Evolutionary conservation across 2,329 filamentous ascomycete species (phyloP).

Genomic region (Fusarium anguioides): DNA sequence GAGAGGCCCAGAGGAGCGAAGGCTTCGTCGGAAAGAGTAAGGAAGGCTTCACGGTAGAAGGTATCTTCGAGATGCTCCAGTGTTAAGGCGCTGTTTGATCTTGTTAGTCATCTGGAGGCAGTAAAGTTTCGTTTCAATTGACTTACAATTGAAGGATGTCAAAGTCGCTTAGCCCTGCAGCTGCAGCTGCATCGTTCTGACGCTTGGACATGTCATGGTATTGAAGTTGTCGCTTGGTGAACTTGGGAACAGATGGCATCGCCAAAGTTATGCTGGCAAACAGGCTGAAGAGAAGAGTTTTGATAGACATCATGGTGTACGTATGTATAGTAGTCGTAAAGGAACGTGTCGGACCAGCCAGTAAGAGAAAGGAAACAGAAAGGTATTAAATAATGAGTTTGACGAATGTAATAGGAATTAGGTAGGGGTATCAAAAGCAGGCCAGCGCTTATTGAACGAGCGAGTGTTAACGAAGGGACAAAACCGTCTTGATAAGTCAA

Average conservation of each 20-base stretch:
- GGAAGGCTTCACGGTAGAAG: slow-evolving; percentile 79
- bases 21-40: slow-evolving; percentile 71
- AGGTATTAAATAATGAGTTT: slow-evolving; percentile 23
- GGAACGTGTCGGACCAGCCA: slow-evolving; percentile 41
- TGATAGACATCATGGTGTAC: slow-evolving; percentile 52
- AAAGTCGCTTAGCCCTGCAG: slow-evolving; percentile 61
- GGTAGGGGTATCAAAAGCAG: slow-evolving; percentile 38
- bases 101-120: background rate
- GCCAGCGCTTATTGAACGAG: slow-evolving; percentile 39
- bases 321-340: slow-evolving; percentile 11
- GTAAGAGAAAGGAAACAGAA: slow-evolving; percentile 8
- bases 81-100: slow-evolving; percentile 65
- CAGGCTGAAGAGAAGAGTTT: slow-evolving; percentile 57
- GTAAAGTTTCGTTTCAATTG: background rate
- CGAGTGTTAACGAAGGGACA: slow-evolving; percentile 32
- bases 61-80: slow-evolving; percentile 79
- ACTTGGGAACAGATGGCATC: slow-evolving; percentile 57
- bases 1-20: slow-evolving; percentile 65
- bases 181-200: slow-evolving; percentile 61
- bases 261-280: slow-evolving; percentile 60
- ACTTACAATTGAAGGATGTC: slow-evolving; percentile 70
- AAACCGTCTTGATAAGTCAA: slow-evolving; percentile 23
- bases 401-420: slow-evolving; percentile 9
- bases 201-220: slow-evolving; percentile 62
- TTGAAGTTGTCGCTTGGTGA: slow-evolving; percentile 57